Percentiles rank a stretch among this genome's conserved stretches.
phyloP scores from a whole-genome alignment of 306 rosid genomes.

The Calophaca sinica region DNA sequence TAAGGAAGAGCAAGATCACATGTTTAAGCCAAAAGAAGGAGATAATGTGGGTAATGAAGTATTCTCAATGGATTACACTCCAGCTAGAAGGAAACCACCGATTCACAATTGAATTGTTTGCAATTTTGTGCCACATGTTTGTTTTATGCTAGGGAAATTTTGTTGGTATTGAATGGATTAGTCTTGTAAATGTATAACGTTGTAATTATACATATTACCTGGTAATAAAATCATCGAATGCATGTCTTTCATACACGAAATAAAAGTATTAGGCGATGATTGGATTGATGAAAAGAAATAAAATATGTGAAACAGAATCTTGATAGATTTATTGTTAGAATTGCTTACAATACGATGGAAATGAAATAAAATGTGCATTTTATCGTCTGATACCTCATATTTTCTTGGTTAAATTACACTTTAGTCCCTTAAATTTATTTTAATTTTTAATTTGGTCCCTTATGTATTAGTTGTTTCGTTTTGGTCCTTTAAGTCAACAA shows the following conservation, averaged over 20 bases:
- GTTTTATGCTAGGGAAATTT: constrained; percentile 4
- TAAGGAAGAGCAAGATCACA: constrained; percentile 44
- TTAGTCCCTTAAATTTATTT: too few species aligned
- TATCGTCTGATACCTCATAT: too few species aligned
- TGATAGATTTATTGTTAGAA: too few species aligned
- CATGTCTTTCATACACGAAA: neutral
- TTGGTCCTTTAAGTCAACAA: too few species aligned
- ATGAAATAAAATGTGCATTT: too few species aligned
- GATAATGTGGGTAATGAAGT: constrained; percentile 52
- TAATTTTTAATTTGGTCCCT: too few species aligned
- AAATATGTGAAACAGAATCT: too few species aligned
- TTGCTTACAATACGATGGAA: too few species aligned
- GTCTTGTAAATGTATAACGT: neutral
- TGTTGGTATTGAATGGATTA: neutral
- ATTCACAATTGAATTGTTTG: constrained; percentile 67
- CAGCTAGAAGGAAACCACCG: constrained; percentile 84
- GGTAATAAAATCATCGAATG: neutral
- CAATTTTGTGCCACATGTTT: constrained; percentile 29
- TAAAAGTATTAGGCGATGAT: neutral
- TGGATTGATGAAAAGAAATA: too few species aligned
- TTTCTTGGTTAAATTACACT: too few species aligned
- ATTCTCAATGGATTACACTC: constrained; percentile 80
- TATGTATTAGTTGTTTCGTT: too few species aligned
- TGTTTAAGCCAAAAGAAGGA: constrained; percentile 52
- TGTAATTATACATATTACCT: neutral